Conservation (phyloP, 2,329 filamentous ascomycete genomes). For the Diplodia intermedia region DNA sequence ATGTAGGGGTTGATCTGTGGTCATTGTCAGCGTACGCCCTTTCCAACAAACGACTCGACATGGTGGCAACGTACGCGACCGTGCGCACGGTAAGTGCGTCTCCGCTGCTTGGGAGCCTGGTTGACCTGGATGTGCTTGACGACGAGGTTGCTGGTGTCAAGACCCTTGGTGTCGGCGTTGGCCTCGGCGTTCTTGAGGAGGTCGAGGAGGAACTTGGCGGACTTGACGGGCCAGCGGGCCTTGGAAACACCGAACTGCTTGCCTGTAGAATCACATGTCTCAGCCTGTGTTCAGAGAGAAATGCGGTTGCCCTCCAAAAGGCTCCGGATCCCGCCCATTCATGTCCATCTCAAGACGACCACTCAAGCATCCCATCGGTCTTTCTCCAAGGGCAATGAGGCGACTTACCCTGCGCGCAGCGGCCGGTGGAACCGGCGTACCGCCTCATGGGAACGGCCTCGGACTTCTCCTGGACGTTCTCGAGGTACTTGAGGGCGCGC, state of each 20-base stretch:
- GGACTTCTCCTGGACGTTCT: slow-evolving; percentile 96
- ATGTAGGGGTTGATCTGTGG: slow-evolving; percentile 99
- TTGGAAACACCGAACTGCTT: slow-evolving; percentile 98
- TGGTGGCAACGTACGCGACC: slow-evolving; percentile 81
- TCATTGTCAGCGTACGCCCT: slow-evolving; percentile 8
- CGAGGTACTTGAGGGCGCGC: slow-evolving; percentile 94
- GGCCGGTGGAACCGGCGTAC: slow-evolving; percentile 94
- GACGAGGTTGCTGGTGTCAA: slow-evolving; percentile 90
- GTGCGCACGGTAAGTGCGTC: slow-evolving; percentile 99
- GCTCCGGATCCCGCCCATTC: neutral
- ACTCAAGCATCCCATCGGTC: neutral
- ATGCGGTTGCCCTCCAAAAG: neutral
- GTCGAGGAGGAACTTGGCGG: slow-evolving; percentile 94
- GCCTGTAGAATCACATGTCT: slow-evolving; percentile 63
- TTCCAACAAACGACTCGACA: neutral
- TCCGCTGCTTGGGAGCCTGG: slow-evolving; percentile 99
- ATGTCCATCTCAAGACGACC: slow-evolving; percentile 11
- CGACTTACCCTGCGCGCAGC: slow-evolving; percentile 93
- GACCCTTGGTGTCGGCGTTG: slow-evolving; percentile 56
- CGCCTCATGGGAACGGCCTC: slow-evolving; percentile 98
- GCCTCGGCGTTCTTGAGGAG: slow-evolving; percentile 69
- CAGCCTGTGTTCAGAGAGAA: slow-evolving; percentile 32
- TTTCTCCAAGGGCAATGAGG: slow-evolving; percentile 8
- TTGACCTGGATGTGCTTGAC: slow-evolving; percentile 99
- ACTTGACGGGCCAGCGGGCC: slow-evolving; percentile 99